Evolutionary conservation across 495 filamentous ascomycete species (phyloP), one percentile per base, ranked within the genome.

Genomic region (Pseudevernia furfuracea): DNA sequence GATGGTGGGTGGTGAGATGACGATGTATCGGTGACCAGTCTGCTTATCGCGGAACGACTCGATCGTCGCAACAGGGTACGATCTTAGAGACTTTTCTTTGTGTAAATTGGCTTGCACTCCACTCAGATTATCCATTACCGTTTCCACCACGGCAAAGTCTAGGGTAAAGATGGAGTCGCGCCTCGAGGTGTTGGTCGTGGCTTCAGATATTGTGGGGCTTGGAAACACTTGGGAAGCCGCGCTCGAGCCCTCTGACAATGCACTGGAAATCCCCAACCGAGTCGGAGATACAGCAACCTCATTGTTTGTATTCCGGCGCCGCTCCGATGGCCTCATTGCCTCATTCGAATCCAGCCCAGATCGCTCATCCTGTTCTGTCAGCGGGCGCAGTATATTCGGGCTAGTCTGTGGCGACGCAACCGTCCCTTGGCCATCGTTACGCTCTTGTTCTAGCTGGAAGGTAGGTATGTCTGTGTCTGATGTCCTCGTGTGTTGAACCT

Each of bases 41-140:
- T 64, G 61, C 25, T 39, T 59, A 19, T 63, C 41, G 23, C 61
- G 66, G 37, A 53, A 61, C 12, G 66, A 58, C 39, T 67, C 66
- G 23, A 67, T 64, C 10, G 36, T 39, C 8, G 48, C 38, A n/a
- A 67, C 25, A 46, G 58, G 61, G 30, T 64, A 63, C 28, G 34
- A 46, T 53, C 61, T 57, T 30, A 38, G 46, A 28, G 32, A 44
- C 12, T 64, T 61, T n/a, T 14, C 23, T 48, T 57, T 67, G 28
- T 55, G 44, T 21, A 60, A 67, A 17, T 58, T 58, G 28, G 46
- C 38, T 48, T 34, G 34, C 12, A 49, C 65, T 28, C 65, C 65
- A 11, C 21, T 30, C 19, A 67, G 15, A 30, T 55, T 52, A 8
- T 63, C 32, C 60, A 67, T 62, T 11, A 44, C 39, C n/a, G 7